phyloP scores from a whole-genome alignment of 2,329 filamentous ascomycete genomes.

The Cladophialophora psammophila region DNA sequence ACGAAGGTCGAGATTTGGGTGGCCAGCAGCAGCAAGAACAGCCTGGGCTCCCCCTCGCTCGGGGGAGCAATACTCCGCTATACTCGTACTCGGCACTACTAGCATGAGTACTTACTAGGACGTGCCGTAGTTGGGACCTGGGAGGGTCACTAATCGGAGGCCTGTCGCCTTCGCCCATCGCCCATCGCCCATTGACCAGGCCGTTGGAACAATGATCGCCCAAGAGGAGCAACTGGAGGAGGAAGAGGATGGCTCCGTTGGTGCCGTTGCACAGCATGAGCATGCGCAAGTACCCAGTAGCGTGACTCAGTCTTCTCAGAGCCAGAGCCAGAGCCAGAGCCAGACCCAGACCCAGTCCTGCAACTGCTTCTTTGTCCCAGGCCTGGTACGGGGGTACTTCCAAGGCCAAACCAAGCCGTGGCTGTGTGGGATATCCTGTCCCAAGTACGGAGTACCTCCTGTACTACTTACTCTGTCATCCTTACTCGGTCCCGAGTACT shows the following conservation, averaged over 20 bases:
- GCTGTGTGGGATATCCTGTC: no score
- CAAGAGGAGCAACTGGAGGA: no score
- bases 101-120: no score
- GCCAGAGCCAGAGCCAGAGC: neutral
- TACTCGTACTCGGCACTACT: neutral
- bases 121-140: neutral
- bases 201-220: no score
- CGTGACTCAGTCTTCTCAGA: constrained; percentile 19
- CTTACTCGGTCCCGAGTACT: no score
- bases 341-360: neutral
- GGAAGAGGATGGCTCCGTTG: no score
- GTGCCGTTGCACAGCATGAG: constrained; percentile 6
- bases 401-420: no score
- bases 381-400: no score
- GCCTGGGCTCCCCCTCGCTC: neutral
- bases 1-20: neutral
- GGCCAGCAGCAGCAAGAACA: neutral
- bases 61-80: neutral
- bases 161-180: neutral
- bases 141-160: neutral
- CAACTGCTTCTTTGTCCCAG: no score
- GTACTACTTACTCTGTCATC: no score
- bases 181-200: no score
- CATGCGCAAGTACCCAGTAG: constrained; percentile 8
- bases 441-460: neutral